These are phyloP conservation scores for Phylloporus scabripes DNA, from an alignment of 768 basidiomycete species.

Conservation along the genomic window DNA sequence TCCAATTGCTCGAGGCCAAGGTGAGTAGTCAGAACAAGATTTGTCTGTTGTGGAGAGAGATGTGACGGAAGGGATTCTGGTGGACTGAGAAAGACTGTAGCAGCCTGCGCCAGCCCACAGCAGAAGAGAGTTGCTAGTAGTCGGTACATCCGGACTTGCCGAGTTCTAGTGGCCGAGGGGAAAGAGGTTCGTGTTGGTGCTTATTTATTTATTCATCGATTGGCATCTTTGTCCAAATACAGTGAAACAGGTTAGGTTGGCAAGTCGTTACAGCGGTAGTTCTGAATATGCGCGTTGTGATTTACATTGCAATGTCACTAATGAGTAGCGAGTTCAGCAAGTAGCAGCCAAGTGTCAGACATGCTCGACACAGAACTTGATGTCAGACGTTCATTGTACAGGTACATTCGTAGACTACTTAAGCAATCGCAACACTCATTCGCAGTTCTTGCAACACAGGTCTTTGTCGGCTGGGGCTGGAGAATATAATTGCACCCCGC, in stretches of 20 bases:
- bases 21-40: slow-evolving; percentile 58
- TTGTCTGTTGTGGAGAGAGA: slow-evolving; percentile 50
- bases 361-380: too few relatives aligned
- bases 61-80: slow-evolving; percentile 31
- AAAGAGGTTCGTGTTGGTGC: slow-evolving; percentile 8
- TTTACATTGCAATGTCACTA: too few relatives aligned
- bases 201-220: slow-evolving; percentile 11
- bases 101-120: slow-evolving; percentile 40
- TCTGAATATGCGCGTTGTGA: too few relatives aligned
- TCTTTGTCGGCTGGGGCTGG: slow-evolving; percentile 18
- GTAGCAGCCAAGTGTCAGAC: too few relatives aligned
- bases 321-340: too few relatives aligned
- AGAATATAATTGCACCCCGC: slow-evolving; percentile 30
- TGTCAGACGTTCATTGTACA: not conserved
- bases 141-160: slow-evolving; percentile 12
- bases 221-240: slow-evolving; percentile 2
- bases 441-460: not conserved
- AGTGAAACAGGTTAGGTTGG: not conserved
- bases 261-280: too few relatives aligned
- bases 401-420: not conserved
- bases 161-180: not conserved
- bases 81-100: slow-evolving; percentile 59
- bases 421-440: not conserved
- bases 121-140: slow-evolving; percentile 25
- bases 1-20: slow-evolving; percentile 68